phyloP scores from a whole-genome alignment of 1,139 yeast genomes.

The Yamadazyma membranifaciens region DNA sequence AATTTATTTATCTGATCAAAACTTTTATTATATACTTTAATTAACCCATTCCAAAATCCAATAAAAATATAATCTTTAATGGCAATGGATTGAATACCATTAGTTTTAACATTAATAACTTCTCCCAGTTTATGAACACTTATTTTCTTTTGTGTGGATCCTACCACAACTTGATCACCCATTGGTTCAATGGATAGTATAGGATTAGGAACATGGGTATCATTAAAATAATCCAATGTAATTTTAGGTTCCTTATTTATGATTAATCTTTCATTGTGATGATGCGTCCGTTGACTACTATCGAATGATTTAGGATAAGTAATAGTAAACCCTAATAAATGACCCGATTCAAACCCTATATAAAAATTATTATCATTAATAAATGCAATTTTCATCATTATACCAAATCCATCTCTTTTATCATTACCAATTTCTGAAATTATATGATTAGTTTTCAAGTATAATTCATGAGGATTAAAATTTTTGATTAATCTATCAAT shows the following conservation, averaged over 20 bases:
- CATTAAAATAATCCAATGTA: conserved; percentile 20
- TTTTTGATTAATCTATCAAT: conserved; percentile 28
- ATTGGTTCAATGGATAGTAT: conserved; percentile 34
- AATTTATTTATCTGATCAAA: conserved; percentile 11
- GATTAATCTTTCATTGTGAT: conserved; percentile 4
- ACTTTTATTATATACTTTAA: conserved; percentile 21
- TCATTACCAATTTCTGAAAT: conserved; percentile 13
- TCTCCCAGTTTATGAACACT: conserved; percentile 21
- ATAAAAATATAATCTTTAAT: conserved; percentile 15
- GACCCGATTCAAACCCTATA: conserved; percentile 62
- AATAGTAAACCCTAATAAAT: conserved; percentile 31
- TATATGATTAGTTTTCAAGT: conserved; percentile 6
- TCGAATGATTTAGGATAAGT: conserved; percentile 14
- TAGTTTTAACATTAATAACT: conserved; percentile 15
- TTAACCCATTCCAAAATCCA: conserved; percentile 44
- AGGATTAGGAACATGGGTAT: conserved; percentile 51
- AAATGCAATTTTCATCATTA: conserved; percentile 50
- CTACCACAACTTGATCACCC: conserved; percentile 29
- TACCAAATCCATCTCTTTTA: conserved; percentile 46
- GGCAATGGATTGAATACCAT: conserved; percentile 22
- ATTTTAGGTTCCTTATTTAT: conserved; percentile 12
- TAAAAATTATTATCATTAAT: conserved; percentile 26
- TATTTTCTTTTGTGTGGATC: conserved; percentile 41
- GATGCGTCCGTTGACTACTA: neutral
- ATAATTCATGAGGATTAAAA: conserved; percentile 21